Conservation (phyloP, 345 rosid species). For the Luvunga scandens region DNA sequence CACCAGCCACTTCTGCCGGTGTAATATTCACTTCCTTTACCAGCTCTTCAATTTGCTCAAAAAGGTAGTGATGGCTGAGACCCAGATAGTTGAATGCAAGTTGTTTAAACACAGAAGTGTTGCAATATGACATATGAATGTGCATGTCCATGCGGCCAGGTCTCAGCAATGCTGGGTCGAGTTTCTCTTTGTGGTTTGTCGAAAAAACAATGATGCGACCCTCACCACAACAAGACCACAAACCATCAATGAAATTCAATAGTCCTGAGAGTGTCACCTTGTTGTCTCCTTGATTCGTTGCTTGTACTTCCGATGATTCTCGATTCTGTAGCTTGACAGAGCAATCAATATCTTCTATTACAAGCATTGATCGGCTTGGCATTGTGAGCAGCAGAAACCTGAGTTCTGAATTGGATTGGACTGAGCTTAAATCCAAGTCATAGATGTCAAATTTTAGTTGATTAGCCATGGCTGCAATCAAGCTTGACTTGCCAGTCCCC, state of each 20-base stretch:
- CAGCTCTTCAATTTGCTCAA: no score
- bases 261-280: slow-evolving; percentile 10
- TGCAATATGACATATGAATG: slow-evolving; percentile 3
- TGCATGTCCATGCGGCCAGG: slow-evolving; percentile 37
- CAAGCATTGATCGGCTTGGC: slow-evolving; percentile 43
- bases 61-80: no score
- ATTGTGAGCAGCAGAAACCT: slow-evolving; percentile 28
- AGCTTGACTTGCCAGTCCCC: slow-evolving; percentile 22
- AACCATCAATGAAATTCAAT: slow-evolving; percentile 23
- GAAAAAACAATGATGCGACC: slow-evolving; percentile 27
- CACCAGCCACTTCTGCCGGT: no score
- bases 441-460: slow-evolving; percentile 39
- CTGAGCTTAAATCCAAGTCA: slow-evolving; percentile 26
- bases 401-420: slow-evolving; percentile 25
- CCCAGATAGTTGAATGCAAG: no score
- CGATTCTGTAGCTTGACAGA: slow-evolving; percentile 34
- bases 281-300: not conserved
- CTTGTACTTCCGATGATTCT: not conserved
- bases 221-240: slow-evolving; percentile 25
- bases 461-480: slow-evolving; percentile 31
- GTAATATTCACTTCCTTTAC: no score
- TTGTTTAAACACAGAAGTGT: no score
- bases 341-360: slow-evolving; percentile 51
- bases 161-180: slow-evolving; percentile 32
- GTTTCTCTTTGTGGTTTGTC: slow-evolving; percentile 26